These are phyloP conservation scores for Lecanosticta acicola DNA, from an alignment of 2,329 filamentous ascomycete species.

Conservation along the genomic window DNA sequence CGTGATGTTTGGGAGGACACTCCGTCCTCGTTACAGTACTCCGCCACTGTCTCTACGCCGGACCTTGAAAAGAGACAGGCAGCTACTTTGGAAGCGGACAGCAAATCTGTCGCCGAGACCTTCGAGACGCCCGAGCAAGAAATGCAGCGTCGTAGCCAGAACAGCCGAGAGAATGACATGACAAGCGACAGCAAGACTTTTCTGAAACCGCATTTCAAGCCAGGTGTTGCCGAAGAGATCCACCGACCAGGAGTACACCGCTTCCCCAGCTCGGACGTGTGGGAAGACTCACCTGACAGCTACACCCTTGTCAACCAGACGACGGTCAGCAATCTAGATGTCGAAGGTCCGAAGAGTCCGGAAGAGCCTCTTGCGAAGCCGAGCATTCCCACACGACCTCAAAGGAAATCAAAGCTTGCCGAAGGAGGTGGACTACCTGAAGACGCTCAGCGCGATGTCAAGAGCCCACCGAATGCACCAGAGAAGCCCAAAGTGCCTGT, in stretches of 20 bases:
- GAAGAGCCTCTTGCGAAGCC: neutral
- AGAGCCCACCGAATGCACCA: slow-evolving; percentile 50
- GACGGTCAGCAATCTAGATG: slow-evolving; percentile 50
- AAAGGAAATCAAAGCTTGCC: slow-evolving; percentile 26
- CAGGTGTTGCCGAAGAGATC: slow-evolving; percentile 48
- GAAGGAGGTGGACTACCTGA: slow-evolving; percentile 25
- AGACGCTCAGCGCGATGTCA: slow-evolving; percentile 19
- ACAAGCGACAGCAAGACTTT: slow-evolving; percentile 49
- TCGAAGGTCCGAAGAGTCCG: neutral
- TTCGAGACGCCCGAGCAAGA: slow-evolving; percentile 48
- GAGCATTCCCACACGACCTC: slow-evolving; percentile 28
- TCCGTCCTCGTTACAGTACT: slow-evolving; percentile 72
- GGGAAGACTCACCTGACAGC: slow-evolving; percentile 89
- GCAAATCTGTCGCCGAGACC: slow-evolving; percentile 25
- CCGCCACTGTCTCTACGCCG: slow-evolving; percentile 77
- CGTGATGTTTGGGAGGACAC: slow-evolving; percentile 97
- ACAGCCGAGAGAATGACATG: slow-evolving; percentile 27
- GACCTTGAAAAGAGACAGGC: slow-evolving; percentile 42
- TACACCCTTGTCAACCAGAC: slow-evolving; percentile 62
- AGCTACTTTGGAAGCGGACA: slow-evolving; percentile 22
- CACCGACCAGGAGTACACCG: slow-evolving; percentile 55
- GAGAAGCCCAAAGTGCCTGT: slow-evolving; percentile 61
- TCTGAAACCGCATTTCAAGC: slow-evolving; percentile 50
- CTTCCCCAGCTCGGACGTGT: slow-evolving; percentile 88
- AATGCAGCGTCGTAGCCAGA: slow-evolving; percentile 41